Evolutionary conservation across 768 basidiomycete genomes (phyloP).

Genomic region (Termitomyces sp.): DNA sequence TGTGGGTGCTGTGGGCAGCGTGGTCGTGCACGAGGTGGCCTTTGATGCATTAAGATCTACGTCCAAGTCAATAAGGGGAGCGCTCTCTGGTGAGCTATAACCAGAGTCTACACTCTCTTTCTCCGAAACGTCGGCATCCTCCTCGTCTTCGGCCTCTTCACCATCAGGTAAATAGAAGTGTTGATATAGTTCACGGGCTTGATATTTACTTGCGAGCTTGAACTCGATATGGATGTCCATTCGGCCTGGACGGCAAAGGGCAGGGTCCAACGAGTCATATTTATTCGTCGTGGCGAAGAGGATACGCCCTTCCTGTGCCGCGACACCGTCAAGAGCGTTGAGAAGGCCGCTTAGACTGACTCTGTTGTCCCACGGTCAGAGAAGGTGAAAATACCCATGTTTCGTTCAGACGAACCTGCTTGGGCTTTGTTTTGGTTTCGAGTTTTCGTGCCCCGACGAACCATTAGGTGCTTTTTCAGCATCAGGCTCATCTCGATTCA

Average conservation of each 20-base stretch:
- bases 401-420: constrained; percentile 7
- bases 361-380: constrained; percentile 18
- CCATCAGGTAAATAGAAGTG: constrained; percentile 61
- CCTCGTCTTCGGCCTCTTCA: constrained; percentile 20
- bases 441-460: not conserved
- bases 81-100: constrained; percentile 14
- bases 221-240: constrained; percentile 82
- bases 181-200: constrained; percentile 61
- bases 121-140: constrained; percentile 12
- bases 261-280: constrained; percentile 65
- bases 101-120: constrained; percentile 13
- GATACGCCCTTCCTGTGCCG: constrained; percentile 79
- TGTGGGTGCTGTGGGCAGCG: constrained; percentile 4
- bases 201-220: constrained; percentile 65
- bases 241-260: constrained; percentile 72
- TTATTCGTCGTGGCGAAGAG: constrained; percentile 80
- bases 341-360: constrained; percentile 72
- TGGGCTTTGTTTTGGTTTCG: constrained; percentile 7
- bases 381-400: not conserved
- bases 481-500: constrained; percentile 33
- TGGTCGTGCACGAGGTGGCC: not conserved
- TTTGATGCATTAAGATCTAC: not conserved
- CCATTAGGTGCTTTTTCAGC: not conserved
- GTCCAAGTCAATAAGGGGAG: constrained; percentile 2
- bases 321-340: constrained; percentile 77